A percentile compares a stretch with the other conserved stretches of the same genome.
Evolutionary conservation across 2,329 filamentous ascomycete genomes (phyloP).

Genomic region (Ophiostoma sp.): DNA sequence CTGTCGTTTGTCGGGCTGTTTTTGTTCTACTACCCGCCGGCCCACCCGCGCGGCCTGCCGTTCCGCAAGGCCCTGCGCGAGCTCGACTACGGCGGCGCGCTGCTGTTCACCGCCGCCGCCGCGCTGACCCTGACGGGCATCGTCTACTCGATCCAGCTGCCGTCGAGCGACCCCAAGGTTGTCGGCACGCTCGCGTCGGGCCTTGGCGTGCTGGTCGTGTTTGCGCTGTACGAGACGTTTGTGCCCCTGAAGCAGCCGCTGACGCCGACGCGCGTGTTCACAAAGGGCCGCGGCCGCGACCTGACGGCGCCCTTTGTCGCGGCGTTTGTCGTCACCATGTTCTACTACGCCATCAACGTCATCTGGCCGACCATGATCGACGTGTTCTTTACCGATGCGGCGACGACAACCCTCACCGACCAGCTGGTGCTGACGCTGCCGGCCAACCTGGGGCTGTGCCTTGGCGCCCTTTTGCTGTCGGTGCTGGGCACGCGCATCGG

Average conservation of each 20-base stretch:
- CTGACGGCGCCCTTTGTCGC: conserved; percentile 44
- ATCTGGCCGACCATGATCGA: conserved; percentile 45
- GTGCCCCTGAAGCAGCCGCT: conserved; percentile 37
- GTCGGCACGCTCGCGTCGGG: conserved; percentile 37
- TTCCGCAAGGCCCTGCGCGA: conserved; percentile 35
- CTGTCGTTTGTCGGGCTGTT: conserved; percentile 37
- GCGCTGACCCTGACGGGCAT: conserved; percentile 39
- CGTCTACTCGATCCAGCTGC: conserved; percentile 37
- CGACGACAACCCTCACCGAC: conserved; percentile 31
- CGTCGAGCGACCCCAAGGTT: conserved; percentile 36
- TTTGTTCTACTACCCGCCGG: conserved; percentile 35
- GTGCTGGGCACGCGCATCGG: conserved; percentile 40
- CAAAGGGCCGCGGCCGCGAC: conserved; percentile 41
- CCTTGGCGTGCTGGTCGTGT: conserved; percentile 34
- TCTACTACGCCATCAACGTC: conserved; percentile 46
- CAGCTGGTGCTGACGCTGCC: not conserved
- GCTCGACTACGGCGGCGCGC: conserved; percentile 38
- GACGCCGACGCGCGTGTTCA: conserved; percentile 44
- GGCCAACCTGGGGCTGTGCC: conserved; percentile 40
- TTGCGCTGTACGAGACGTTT: conserved; percentile 40
- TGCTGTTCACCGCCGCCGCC: conserved; percentile 37
- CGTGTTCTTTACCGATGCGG: conserved; percentile 39
- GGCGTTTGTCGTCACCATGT: conserved; percentile 46
- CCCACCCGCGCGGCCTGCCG: conserved; percentile 35
- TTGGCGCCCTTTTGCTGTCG: conserved; percentile 40